Conservation (phyloP, 805 yeast genomes). For the Wickerhamiella allomyrinae region DNA sequence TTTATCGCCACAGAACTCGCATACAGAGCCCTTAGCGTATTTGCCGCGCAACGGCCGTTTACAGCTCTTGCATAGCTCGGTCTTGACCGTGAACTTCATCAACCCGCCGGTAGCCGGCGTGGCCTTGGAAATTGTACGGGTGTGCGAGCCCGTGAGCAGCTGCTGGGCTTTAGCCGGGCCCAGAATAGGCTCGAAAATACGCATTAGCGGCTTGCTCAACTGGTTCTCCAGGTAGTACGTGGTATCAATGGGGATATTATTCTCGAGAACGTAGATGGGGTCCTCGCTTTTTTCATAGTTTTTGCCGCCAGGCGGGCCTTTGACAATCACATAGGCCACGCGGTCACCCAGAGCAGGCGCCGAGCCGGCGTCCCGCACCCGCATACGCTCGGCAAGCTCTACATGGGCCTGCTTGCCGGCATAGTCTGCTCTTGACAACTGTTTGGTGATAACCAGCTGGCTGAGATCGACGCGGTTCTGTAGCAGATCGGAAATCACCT, state of each 20-base stretch:
- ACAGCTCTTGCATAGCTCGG: constrained; percentile 81
- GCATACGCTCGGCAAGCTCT: constrained; percentile 90
- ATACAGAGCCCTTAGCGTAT: constrained; percentile 54
- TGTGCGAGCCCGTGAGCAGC: constrained; percentile 68
- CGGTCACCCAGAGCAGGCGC: constrained; percentile 97
- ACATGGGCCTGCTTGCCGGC: constrained; percentile 96
- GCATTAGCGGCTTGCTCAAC: constrained; percentile 76
- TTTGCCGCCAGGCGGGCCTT: constrained; percentile 63
- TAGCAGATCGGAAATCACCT: constrained; percentile 73
- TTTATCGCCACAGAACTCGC: constrained; percentile 54
- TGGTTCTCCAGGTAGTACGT: constrained; percentile 89
- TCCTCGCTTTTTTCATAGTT: constrained; percentile 95
- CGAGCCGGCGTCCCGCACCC: constrained; percentile 90
- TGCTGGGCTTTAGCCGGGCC: constrained; percentile 76
- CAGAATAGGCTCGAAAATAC: constrained; percentile 89
- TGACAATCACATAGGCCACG: constrained; percentile 89
- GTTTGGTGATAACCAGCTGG: constrained; percentile 85
- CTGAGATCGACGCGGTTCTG: constrained; percentile 89
- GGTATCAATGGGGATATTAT: constrained; percentile 86
- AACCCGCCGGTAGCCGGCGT: constrained; percentile 75
- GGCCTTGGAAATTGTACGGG: constrained; percentile 52
- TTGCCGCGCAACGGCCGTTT: constrained; percentile 52
- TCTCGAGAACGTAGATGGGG: constrained; percentile 82
- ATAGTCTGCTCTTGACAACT: constrained; percentile 76
- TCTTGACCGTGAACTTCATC: constrained; percentile 81